A percentile compares a stretch with the other conserved stretches of the same genome.
Conservation (phyloP, 495 filamentous ascomycete species). For the Penicillium samsonianum region DNA sequence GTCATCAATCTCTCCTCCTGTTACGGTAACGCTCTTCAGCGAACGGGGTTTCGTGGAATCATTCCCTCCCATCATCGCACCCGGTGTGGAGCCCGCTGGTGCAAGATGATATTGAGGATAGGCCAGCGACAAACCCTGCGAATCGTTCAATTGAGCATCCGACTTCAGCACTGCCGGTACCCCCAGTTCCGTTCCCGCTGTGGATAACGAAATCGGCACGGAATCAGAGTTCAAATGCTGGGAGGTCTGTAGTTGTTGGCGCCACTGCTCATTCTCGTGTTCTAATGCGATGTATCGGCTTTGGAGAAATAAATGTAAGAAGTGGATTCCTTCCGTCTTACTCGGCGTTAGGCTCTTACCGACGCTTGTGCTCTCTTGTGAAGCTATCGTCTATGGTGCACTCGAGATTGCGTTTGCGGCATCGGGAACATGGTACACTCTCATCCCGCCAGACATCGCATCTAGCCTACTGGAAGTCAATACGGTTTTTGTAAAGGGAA, state of each 20-base stretch:
- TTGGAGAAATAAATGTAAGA: not conserved
- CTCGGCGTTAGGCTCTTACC: conserved; percentile 26
- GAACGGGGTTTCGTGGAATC: conserved; percentile 30
- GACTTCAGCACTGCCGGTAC: conserved; percentile 5
- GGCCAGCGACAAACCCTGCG: conserved; percentile 19
- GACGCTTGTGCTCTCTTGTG: conserved; percentile 47
- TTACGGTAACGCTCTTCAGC: conserved; percentile 32
- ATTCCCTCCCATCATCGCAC: conserved; percentile 12
- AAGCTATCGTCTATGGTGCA: conserved; percentile 48
- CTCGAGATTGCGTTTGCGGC: conserved; percentile 36
- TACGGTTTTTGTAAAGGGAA: not conserved
- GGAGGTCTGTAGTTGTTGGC: conserved; percentile 33
- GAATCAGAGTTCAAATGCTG: conserved; percentile 24
- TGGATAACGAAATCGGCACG: conserved; percentile 34
- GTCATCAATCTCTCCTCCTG: conserved; percentile 40
- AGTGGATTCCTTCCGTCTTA: not conserved
- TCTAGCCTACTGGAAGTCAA: conserved; percentile 33
- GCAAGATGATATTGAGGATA: conserved; percentile 24
- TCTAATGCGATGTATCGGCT: conserved; percentile 43
- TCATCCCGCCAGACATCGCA: conserved; percentile 44
- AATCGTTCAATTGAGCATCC: conserved; percentile 8
- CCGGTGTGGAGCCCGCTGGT: conserved; percentile 8
- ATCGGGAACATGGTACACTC: conserved; percentile 39
- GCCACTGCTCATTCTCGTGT: conserved; percentile 42
- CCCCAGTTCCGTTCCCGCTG: conserved; percentile 36